A percentile compares a stretch with the other conserved stretches of the same genome.
These are phyloP conservation scores for Grosmannia clavigera DNA, from an alignment of 2,329 filamentous ascomycete genomes.

Conservation along the genomic window DNA sequence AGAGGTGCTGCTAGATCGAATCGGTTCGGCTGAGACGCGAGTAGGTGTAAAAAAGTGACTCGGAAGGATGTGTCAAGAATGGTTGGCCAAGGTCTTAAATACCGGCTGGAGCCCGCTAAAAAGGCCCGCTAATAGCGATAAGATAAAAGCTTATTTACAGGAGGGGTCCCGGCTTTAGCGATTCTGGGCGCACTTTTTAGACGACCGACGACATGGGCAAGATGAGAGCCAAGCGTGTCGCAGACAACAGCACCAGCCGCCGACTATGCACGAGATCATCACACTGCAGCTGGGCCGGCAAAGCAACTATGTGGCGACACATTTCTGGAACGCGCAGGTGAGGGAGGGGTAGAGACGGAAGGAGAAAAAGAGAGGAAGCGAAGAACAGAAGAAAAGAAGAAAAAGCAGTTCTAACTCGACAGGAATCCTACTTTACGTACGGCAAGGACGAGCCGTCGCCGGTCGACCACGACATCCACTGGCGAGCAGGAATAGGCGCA, in stretches of 20 bases:
- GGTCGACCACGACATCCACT: slow-evolving; percentile 78
- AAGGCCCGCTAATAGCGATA: neutral
- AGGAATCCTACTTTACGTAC: slow-evolving; percentile 98
- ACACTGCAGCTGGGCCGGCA: slow-evolving; percentile 87
- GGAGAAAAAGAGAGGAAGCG: neutral
- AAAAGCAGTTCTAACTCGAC: neutral
- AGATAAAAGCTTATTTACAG: neutral
- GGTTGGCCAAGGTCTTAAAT: neutral
- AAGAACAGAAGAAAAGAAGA: neutral
- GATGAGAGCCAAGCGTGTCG: neutral
- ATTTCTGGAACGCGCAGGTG: slow-evolving; percentile 96
- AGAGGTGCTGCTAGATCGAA: neutral
- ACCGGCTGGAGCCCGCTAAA: neutral
- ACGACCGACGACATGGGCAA: neutral
- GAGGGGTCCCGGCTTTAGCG: neutral
- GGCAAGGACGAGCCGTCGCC: slow-evolving; percentile 46
- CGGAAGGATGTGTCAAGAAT: neutral
- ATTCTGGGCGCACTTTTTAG: neutral
- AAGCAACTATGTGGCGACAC: slow-evolving; percentile 85
- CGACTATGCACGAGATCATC: slow-evolving; percentile 79
- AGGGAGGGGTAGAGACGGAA: slow-evolving; percentile 1
- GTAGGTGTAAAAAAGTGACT: neutral
- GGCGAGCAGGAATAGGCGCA: slow-evolving; percentile 67
- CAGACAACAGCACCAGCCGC: neutral
- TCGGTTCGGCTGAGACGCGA: neutral